Base-by-base conservation (phyloP, 2,329 filamentous ascomycete genomes). In the Diaporthe citri region DNA sequence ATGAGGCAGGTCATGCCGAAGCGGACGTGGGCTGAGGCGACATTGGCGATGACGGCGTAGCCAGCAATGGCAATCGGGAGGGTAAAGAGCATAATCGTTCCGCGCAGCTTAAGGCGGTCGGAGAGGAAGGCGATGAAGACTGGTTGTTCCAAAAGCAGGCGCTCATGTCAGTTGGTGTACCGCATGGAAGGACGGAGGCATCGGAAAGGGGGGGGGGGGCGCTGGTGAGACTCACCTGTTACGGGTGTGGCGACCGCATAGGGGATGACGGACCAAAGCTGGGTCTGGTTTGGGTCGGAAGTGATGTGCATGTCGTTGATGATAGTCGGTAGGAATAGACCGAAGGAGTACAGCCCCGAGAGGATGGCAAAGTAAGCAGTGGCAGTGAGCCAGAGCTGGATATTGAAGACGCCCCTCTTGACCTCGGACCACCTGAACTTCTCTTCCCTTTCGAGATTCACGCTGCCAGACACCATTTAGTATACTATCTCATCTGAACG, bases 1-100 rank as follows among this genome's bases (percentile, higher is more conserved):
- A 93, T 92, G 72, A 93, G 83, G 78, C 92, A 92, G 0, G 91
- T 93, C 90, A 93, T 93, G 52, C 87, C 91, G 78, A 93, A 93
- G 70, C 90, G 88, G 6, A 89, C 85, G 1, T 86, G 85, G 1
- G 90, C 81, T 31, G 86, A 85, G 13, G 84, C 80, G 25, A 88
- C 85, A 64, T 90, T 90, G 76, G 89, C 90, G 73, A 93, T 93
- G 10, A 89, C 89, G 0, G 88, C 91, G 77, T 93, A 93, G 22
- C 92, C 92, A 25, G 88, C 84, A 72, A 94, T 93, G 34, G 92
- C 90, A 64, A 93, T 84, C 12, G 91, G 90, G 0, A 93, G 84
- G 0, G 90, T 90, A 80, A 86, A 87, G 4, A 93, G 87, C 89
- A 93, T 93, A 52, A 93, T 82, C 1, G 88, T 82, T 1, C 91